Percentiles rank a stretch among this genome's conserved stretches.
Evolutionary conservation across 2,329 filamentous ascomycete species (phyloP).

Genomic region (Cadophora malorum): DNA sequence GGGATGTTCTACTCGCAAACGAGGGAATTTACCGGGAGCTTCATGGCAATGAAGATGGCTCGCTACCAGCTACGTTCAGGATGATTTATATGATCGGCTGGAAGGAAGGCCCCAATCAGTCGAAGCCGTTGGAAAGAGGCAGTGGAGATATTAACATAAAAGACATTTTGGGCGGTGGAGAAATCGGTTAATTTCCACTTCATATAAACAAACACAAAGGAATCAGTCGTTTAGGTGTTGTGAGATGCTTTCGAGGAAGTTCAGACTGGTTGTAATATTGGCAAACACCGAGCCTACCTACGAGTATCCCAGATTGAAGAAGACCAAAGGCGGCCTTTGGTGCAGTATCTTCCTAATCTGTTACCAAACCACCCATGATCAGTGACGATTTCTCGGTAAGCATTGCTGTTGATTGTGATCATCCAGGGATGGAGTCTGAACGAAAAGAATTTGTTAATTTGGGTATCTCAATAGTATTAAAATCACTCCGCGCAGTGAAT

Average conservation of each 20-base stretch:
- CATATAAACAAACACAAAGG: not conserved
- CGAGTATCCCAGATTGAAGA: too few species aligned
- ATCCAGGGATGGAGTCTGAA: not conserved
- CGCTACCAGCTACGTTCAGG: constrained; percentile 87
- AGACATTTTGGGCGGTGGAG: constrained; percentile 66
- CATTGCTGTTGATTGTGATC: not conserved
- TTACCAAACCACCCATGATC: not conserved
- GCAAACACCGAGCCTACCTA: too few species aligned
- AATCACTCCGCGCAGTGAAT: not conserved
- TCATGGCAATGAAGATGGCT: constrained; percentile 81
- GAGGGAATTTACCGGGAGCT: constrained; percentile 89
- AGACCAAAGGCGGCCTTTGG: too few species aligned
- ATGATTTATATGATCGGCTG: constrained; percentile 99
- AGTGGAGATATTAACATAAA: constrained; percentile 89
- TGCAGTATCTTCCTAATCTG: not conserved
- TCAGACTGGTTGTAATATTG: too few species aligned
- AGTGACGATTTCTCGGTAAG: not conserved
- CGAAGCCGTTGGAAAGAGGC: constrained; percentile 80
- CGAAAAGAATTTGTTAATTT: not conserved
- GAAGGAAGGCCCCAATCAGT: constrained; percentile 83
- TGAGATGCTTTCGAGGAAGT: too few species aligned
- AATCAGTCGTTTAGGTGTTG: too few species aligned
- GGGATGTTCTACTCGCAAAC: constrained; percentile 85
- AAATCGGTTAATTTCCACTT: constrained; percentile 10
- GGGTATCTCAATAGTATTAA: not conserved